Evolutionary conservation across 2,329 filamentous ascomycete species (phyloP).

Genomic region (Exophiala calicioides): DNA sequence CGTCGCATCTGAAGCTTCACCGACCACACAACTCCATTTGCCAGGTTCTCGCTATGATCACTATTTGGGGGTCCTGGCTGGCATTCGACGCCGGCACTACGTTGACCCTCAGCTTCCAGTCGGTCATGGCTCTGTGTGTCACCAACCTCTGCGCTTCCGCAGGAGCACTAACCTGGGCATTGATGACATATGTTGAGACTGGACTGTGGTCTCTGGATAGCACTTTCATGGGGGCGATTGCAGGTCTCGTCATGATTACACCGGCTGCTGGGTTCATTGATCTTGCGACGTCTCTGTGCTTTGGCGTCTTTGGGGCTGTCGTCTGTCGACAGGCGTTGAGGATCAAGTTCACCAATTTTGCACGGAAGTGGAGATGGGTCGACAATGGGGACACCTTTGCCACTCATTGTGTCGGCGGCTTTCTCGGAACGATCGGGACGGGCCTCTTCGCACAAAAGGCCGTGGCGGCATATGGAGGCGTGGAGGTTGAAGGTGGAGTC

Average conservation of each 20-base stretch:
- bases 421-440: constrained; percentile 53
- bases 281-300: constrained; percentile 51
- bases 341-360: constrained; percentile 55
- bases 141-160: constrained; percentile 53
- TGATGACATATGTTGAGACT: constrained; percentile 47
- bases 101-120: constrained; percentile 52
- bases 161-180: constrained; percentile 51
- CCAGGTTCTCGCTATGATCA: constrained; percentile 51
- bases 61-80: constrained; percentile 55
- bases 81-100: constrained; percentile 55
- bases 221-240: constrained; percentile 56
- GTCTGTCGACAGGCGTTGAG: constrained; percentile 54
- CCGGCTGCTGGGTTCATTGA: constrained; percentile 54
- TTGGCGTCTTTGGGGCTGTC: constrained; percentile 50
- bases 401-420: constrained; percentile 55
- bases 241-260: constrained; percentile 56
- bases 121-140: constrained; percentile 52
- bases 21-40: constrained; percentile 52
- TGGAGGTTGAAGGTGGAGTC: constrained; percentile 52
- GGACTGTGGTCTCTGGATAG: constrained; percentile 52
- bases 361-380: constrained; percentile 52
- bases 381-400: constrained; percentile 59
- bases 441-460: constrained; percentile 54
- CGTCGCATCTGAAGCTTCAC: constrained; percentile 47
- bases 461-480: constrained; percentile 54